These are phyloP conservation scores for Ganoderma sinense DNA, from an alignment of 1,284 basidiomycete genomes.

Conservation along the genomic window DNA sequence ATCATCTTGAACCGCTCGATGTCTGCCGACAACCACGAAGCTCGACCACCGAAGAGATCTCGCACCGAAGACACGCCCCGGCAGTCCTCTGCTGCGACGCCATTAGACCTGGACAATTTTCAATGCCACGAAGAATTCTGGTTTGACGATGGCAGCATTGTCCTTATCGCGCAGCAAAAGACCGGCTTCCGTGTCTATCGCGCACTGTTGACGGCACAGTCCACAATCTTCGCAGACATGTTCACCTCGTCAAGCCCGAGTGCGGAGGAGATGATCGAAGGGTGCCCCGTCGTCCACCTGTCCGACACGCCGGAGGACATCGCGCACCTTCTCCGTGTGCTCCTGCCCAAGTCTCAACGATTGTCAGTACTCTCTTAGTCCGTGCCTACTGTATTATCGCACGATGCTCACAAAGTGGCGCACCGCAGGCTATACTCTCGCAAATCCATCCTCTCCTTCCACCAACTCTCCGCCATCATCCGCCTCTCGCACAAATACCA, in stretches of 20 bases:
- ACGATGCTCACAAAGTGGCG: not conserved
- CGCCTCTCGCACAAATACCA: constrained; percentile 2
- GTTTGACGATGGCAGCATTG: constrained; percentile 30
- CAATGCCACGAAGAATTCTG: constrained; percentile 28
- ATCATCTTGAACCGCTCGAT: no score
- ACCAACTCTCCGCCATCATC: not conserved
- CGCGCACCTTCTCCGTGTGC: constrained; percentile 8
- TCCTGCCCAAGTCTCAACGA: not conserved
- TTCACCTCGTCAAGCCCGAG: constrained; percentile 26
- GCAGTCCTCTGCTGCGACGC: no score
- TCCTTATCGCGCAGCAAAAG: constrained; percentile 23
- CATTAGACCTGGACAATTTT: not conserved
- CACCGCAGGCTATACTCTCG: not conserved
- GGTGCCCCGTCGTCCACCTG: constrained; percentile 24
- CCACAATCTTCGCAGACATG: constrained; percentile 26
- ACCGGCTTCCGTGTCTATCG: constrained; percentile 26
- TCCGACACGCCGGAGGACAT: constrained; percentile 21
- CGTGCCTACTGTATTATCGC: not conserved
- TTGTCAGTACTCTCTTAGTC: not conserved
- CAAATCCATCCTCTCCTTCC: not conserved
- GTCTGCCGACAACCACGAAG: no score
- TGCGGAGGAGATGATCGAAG: constrained; percentile 16
- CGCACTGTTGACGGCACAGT: constrained; percentile 27
- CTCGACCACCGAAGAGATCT: no score
- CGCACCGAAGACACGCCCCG: no score